A percentile compares a stretch with the other conserved stretches of the same genome.
These are phyloP conservation scores for Pholiota conissans DNA, from an alignment of 768 basidiomycete species.

Conservation along the genomic window DNA sequence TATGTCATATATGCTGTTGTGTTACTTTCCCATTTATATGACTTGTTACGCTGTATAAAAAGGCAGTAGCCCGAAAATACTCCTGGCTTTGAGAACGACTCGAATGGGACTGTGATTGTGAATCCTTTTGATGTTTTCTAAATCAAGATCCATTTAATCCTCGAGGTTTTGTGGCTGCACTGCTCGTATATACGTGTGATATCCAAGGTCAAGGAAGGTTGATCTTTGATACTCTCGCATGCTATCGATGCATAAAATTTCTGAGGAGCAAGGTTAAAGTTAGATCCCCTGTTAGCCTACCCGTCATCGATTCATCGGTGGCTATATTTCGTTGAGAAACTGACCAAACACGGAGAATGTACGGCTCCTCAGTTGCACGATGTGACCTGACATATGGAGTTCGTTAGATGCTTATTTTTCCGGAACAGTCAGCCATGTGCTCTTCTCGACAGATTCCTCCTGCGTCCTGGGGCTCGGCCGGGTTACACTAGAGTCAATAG, in stretches of 20 bases:
- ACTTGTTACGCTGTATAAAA: not conserved
- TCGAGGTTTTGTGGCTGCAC: too few species aligned
- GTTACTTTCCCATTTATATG: not conserved
- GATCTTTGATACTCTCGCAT: too few species aligned
- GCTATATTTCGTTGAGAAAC: too few species aligned
- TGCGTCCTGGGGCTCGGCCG: not conserved
- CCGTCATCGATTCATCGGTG: too few species aligned
- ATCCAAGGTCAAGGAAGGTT: too few species aligned
- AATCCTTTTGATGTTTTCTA: too few species aligned
- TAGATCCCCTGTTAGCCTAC: too few species aligned
- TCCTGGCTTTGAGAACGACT: not conserved
- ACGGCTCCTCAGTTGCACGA: not conserved
- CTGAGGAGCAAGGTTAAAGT: too few species aligned
- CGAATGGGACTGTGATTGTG: too few species aligned
- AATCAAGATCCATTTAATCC: too few species aligned
- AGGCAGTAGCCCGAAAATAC: not conserved
- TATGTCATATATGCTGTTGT: not conserved
- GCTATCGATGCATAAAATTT: too few species aligned
- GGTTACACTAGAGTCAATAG: not conserved
- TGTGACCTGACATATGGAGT: not conserved
- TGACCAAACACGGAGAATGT: conserved; percentile 1
- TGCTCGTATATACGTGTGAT: too few species aligned
- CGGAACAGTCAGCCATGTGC: conserved; percentile 3
- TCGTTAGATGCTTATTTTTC: not conserved
- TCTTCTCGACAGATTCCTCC: not conserved